Evolutionary conservation across 345 rosid species (phyloP).

Genomic region (Populus simonii): DNA sequence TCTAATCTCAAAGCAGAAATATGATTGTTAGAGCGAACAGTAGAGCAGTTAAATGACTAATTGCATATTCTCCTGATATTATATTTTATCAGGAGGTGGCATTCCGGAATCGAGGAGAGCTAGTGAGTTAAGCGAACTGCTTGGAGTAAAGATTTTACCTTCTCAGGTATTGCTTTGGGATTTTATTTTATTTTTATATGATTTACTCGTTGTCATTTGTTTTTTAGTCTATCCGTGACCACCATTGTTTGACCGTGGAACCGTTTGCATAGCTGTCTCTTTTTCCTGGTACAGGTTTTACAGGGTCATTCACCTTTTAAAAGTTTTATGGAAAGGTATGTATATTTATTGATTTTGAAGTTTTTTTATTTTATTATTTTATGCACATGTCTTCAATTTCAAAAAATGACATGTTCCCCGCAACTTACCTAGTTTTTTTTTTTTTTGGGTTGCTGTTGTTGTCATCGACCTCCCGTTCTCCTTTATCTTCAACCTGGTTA

Average conservation of each 20-base stretch:
- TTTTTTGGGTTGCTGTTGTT: too few relatives aligned
- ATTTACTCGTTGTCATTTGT: background rate
- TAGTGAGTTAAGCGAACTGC: slow-evolving; percentile 36
- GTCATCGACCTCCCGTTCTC: background rate
- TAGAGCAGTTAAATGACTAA: background rate
- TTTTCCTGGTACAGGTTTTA: slow-evolving; percentile 37
- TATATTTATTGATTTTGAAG: background rate
- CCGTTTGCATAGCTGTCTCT: slow-evolving; percentile 18
- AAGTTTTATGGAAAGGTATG: slow-evolving; percentile 36
- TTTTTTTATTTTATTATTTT: background rate
- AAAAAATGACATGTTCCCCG: background rate
- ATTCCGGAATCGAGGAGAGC: slow-evolving; percentile 44
- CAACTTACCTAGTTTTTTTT: background rate
- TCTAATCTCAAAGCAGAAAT: background rate
- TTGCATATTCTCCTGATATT: background rate
- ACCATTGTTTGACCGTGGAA: slow-evolving; percentile 20
- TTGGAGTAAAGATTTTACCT: slow-evolving; percentile 41
- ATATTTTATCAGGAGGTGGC: slow-evolving; percentile 43
- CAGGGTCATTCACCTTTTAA: slow-evolving; percentile 50
- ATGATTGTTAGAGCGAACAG: background rate
- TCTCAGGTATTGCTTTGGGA: slow-evolving; percentile 31
- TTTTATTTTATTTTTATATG: background rate
- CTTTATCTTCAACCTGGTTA: background rate
- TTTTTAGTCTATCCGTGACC: background rate
- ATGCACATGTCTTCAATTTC: background rate